Conservation (phyloP, 345 rosid species). For the Passiflora organensis region DNA sequence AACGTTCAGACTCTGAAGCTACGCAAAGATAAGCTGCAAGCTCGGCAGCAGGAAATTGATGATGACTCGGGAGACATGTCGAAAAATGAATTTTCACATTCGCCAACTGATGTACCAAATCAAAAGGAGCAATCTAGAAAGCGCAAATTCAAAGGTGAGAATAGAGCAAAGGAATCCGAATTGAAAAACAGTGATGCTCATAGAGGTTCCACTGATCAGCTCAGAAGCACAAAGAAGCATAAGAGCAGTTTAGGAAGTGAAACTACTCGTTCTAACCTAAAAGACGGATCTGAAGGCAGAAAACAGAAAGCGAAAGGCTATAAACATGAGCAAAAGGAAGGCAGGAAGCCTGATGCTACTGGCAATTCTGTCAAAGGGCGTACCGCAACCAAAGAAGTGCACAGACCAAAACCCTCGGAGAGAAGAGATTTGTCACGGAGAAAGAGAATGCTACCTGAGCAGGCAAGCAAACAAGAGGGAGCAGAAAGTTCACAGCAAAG, state of each 20-base stretch:
- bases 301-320: constrained; percentile 18
- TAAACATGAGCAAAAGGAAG: constrained; percentile 22
- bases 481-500: constrained; percentile 24
- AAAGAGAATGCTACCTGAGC: constrained; percentile 42
- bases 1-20: constrained; percentile 70
- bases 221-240: constrained; percentile 32
- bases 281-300: constrained; percentile 15
- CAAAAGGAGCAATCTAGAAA: constrained; percentile 33
- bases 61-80: constrained; percentile 19
- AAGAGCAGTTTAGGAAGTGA: constrained; percentile 28
- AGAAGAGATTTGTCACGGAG: constrained; percentile 16
- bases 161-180: constrained; percentile 21
- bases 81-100: neutral
- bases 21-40: constrained; percentile 42
- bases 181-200: constrained; percentile 15
- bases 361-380: constrained; percentile 20
- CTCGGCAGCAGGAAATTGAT: constrained; percentile 34
- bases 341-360: constrained; percentile 17
- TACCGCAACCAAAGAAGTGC: constrained; percentile 3
- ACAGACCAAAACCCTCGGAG: constrained; percentile 19
- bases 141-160: constrained; percentile 38
- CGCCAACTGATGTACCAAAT: constrained; percentile 12
- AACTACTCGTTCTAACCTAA: constrained; percentile 14
- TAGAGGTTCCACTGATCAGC: constrained; percentile 13
- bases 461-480: constrained; percentile 17